A percentile compares a stretch with the other conserved stretches of the same genome.
Conservation (phyloP, 495 filamentous ascomycete genomes). For the Podospora conica region DNA sequence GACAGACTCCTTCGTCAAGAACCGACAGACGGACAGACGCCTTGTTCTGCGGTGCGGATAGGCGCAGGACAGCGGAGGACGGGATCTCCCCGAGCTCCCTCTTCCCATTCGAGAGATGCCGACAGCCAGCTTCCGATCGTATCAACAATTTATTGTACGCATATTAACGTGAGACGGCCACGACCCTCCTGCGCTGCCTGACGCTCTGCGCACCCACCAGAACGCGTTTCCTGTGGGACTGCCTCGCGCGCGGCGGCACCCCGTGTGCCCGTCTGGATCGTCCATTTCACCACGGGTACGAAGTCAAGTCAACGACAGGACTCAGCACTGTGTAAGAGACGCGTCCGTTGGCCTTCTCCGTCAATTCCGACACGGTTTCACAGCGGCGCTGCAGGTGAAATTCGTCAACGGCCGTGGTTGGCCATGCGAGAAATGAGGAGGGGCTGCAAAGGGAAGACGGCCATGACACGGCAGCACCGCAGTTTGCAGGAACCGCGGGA, state of each 20-base stretch:
- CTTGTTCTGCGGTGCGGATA: constrained; percentile 1
- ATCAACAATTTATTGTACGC: constrained; percentile 2
- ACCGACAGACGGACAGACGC: not conserved
- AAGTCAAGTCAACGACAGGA: not conserved
- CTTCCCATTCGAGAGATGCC: not conserved
- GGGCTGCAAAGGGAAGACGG: not conserved
- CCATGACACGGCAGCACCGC: not conserved
- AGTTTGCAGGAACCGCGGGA: constrained; percentile 4
- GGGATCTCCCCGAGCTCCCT: not conserved
- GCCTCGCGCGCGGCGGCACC: not conserved
- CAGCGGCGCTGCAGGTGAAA: not conserved
- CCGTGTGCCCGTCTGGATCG: not conserved
- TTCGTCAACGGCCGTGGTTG: constrained; percentile 1
- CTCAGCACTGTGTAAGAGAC: not conserved
- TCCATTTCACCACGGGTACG: not conserved
- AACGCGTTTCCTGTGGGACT: constrained; percentile 1
- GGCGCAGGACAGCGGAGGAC: not conserved
- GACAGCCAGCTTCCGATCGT: not conserved
- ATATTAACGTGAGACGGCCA: not conserved
- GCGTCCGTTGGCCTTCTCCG: not conserved
- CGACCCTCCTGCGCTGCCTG: not conserved
- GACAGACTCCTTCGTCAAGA: not conserved
- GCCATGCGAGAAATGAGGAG: not conserved
- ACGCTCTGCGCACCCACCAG: not conserved
- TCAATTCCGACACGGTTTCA: not conserved